These are phyloP conservation scores for Marsdenia floribunda DNA, from an alignment of 257 asterid genomes.

Conservation along the genomic window DNA sequence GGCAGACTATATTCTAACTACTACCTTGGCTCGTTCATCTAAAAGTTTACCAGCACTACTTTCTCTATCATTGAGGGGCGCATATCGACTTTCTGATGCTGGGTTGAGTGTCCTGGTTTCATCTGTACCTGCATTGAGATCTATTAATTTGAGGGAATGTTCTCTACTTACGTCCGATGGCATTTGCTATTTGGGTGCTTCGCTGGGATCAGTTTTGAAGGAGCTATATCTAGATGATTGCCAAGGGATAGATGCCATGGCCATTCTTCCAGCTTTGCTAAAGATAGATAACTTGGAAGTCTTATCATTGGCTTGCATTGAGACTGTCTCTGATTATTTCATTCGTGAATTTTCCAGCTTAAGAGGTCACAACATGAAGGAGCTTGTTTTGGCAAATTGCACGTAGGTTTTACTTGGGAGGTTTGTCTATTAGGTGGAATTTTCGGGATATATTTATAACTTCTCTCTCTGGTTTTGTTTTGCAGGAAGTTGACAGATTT, in stretches of 20 bases:
- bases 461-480: constrained; percentile 9
- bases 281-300: constrained; percentile 76
- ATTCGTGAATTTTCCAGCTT: constrained; percentile 35
- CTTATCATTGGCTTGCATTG: constrained; percentile 67
- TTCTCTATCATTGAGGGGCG: constrained; percentile 70
- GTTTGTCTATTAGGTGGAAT: background rate
- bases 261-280: constrained; percentile 58
- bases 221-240: constrained; percentile 70
- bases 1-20: constrained; percentile 52
- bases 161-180: constrained; percentile 75
- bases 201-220: constrained; percentile 57
- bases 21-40: constrained; percentile 54
- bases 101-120: constrained; percentile 61
- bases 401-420: constrained; percentile 36
- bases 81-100: constrained; percentile 84
- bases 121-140: constrained; percentile 78
- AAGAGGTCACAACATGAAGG: constrained; percentile 71
- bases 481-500: constrained; percentile 70
- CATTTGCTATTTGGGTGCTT: constrained; percentile 47
- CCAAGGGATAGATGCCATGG: constrained; percentile 65
- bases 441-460: background rate
- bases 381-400: constrained; percentile 73
- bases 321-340: constrained; percentile 65
- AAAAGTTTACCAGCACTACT: constrained; percentile 59
- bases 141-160: constrained; percentile 79